A percentile compares a stretch with the other conserved stretches of the same genome.
phyloP scores from a whole-genome alignment of 495 filamentous ascomycete genomes.

The Hypomontagnella monticulosa region DNA sequence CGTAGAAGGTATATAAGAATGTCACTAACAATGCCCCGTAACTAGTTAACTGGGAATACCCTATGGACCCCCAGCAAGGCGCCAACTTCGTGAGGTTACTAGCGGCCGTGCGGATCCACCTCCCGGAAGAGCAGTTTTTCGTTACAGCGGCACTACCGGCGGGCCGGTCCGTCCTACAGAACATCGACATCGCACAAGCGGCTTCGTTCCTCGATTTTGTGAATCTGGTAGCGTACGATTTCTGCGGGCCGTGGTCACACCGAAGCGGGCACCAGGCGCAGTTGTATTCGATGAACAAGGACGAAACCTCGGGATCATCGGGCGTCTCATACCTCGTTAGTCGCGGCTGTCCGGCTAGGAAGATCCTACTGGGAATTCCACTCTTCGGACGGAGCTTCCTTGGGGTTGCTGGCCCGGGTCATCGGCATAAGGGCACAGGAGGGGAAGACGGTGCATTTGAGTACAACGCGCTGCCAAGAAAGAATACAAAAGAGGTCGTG shows the following conservation, averaged over 20 bases:
- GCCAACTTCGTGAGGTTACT: conserved; percentile 78
- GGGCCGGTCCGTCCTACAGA: conserved; percentile 73
- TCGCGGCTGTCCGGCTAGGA: conserved; percentile 73
- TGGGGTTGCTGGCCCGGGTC: conserved; percentile 68
- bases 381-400: conserved; percentile 85
- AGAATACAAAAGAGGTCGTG: conserved; percentile 72
- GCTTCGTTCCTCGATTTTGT: conserved; percentile 77
- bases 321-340: conserved; percentile 71
- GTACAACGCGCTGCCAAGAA: conserved; percentile 78
- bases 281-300: conserved; percentile 69
- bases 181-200: conserved; percentile 76
- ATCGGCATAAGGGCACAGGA: conserved; percentile 69
- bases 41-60: conserved; percentile 89
- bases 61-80: conserved; percentile 73
- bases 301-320: conserved; percentile 70
- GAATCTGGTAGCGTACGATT: conserved; percentile 90
- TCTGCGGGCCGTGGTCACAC: conserved; percentile 79
- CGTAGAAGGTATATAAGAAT: conserved; percentile 11
- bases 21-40: conserved; percentile 10
- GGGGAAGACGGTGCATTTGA: conserved; percentile 87
- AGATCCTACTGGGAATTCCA: conserved; percentile 83
- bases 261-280: conserved; percentile 82
- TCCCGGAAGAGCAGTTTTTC: conserved; percentile 78
- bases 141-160: conserved; percentile 87
- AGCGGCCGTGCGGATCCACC: conserved; percentile 69